Evolutionary conservation across 352 stramenopile genomes (phyloP).

Genomic region (Globisporangium cylindrosporum): DNA sequence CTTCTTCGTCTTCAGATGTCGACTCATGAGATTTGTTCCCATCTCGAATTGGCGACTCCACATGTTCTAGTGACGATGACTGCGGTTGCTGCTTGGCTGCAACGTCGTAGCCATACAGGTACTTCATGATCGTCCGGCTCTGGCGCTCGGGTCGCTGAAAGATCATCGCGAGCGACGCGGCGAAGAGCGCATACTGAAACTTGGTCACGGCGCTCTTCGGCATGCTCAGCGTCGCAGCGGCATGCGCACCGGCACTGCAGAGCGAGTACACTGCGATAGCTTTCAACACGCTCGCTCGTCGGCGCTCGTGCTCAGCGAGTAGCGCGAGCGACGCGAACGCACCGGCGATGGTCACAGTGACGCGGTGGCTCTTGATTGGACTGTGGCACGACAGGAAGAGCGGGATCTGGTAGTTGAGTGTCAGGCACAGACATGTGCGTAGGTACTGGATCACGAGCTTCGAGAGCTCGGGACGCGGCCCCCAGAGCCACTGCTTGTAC

Average conservation of each 20-base stretch:
- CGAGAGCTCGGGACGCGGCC: constrained; percentile 37
- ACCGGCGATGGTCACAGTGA: constrained; percentile 35
- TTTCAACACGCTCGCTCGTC: constrained; percentile 55
- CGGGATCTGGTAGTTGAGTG: constrained; percentile 57
- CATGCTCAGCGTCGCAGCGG: constrained; percentile 22
- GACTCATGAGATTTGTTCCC: background rate
- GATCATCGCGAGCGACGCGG: constrained; percentile 38
- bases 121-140: constrained; percentile 42
- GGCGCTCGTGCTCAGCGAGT: constrained; percentile 47
- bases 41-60: background rate
- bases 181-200: constrained; percentile 41
- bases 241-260: constrained; percentile 28
- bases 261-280: constrained; percentile 53
- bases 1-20: background rate
- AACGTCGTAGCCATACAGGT: constrained; percentile 52
- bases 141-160: constrained; percentile 43
- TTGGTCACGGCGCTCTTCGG: constrained; percentile 19
- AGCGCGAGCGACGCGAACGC: constrained; percentile 42
- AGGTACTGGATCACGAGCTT: constrained; percentile 44
- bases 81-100: background rate
- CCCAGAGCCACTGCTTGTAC: constrained; percentile 63
- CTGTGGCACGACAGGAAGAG: constrained; percentile 50
- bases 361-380: constrained; percentile 29
- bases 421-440: constrained; percentile 56
- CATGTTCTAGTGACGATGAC: background rate